Base-by-base conservation (phyloP, 164 flowering plant genomes). In the Chimonanthus salicifolius region DNA sequence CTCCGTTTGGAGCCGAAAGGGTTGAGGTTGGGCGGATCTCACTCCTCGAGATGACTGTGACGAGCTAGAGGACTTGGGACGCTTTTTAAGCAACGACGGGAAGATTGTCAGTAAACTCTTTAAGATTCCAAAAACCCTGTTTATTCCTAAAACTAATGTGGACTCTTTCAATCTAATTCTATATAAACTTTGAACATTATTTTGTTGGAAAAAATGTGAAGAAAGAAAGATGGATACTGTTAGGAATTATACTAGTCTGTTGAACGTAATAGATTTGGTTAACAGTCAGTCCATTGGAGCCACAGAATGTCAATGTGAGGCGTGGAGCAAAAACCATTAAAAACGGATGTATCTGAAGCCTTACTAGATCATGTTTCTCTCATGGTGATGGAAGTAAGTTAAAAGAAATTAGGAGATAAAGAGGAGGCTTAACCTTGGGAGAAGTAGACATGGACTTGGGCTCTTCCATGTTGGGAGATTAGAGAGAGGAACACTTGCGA, bases 1-100 rank as follows among this genome's bases (percentile, higher is more conserved):
- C 74, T 62, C 67, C 6, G 74, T 72, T 6, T 62, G 74, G 51
- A 72, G 74, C 48, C 67, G 62, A 62, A 72, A 72, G 47, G 74
- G 74, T 72, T 63, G 74, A 9, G 47, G 15, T 46, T 63, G 74
- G 16, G 68, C 46, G 9, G 47, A 62, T 63, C 67, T 51, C 6
- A 33, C 51, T 21, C 50, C 7, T 8, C 9, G 54, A 8, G 67
- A n/a, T 5, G 74, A 72, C 5, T 67, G 20, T 68, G 62, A 68
- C 13, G 58, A 47, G 10, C 74, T 63, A 4, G 74, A 33, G 49
- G 21, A 44, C 74, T 72, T 72, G n/a, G n/a, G n/a, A 63, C 43
- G 9, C 58, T 48, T 21, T 13, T 62, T 6, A 7, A n/a, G 44
- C 49, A 62, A 43, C 9, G 3, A 21, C 21, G 49, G 21, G 47